Base-by-base conservation (phyloP, 257 asterid species). In the Lavandula angustifolia region DNA sequence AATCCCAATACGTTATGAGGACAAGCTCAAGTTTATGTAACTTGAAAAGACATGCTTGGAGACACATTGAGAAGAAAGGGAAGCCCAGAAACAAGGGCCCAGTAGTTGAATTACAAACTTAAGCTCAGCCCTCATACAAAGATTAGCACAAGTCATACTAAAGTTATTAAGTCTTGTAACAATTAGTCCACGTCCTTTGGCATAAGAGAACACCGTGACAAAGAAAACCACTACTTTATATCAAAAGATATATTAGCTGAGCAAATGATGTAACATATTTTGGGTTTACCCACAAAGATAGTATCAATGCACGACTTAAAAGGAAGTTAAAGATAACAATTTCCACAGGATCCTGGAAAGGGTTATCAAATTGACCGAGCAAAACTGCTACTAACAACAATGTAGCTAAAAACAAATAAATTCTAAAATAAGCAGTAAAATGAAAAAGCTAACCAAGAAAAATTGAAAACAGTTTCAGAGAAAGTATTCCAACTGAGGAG, bases 261-360 rank as follows among this genome's bases (percentile, higher is more conserved):
- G 51, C 7, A 27, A 33, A 29, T 42, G 60, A 54, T 4, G 13
- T 37, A 17, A 27, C 50, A 7, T 35, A 44, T 9, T 22, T 34
- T 46, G 43, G 54, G 6, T 8, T 37, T 37, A n/a, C 51, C 59
- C 33, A 55, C 3, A 46, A 33, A 44, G 41, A 32, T 53, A 9
- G 46, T 18, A 54, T 32, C 40, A 27, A 67, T 44, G 17, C 10
- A 17, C 43, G 40, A 42, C 29, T 29, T 50, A 6, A 42, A 50
- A 16, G 18, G 52, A 58, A 9, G 62, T 41, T 5, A 37, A 63
- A 57, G 66, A 38, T 7, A 66, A 55, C 34, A 48, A 32, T 43
- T 9, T 47, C 46, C n/a, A 6, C 54, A 51, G 42, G 50, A 73
- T 33, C 56, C 53, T 57, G 60, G 38, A 51, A 67, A 63, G 42